A percentile compares a stretch with the other conserved stretches of the same genome.
phyloP scores from a whole-genome alignment of 2,329 filamentous ascomycete genomes.

The Colletotrichum sp. region DNA sequence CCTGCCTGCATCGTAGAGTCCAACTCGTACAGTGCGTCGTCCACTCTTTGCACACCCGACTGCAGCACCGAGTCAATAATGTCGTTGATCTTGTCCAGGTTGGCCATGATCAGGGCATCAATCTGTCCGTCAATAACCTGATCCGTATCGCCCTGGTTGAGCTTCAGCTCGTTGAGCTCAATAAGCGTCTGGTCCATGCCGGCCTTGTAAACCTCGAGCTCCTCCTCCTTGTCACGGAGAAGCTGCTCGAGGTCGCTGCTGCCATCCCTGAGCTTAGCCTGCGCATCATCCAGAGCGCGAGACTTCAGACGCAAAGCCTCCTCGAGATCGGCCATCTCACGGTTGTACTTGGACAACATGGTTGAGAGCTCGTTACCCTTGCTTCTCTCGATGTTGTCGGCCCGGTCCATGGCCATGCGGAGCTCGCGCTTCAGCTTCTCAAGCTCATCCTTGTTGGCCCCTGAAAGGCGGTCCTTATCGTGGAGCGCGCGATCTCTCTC shows the following conservation, averaged over 20 bases:
- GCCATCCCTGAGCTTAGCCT: constrained; percentile 78
- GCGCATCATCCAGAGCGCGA: constrained; percentile 82
- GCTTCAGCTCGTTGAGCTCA: constrained; percentile 87
- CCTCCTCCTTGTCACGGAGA: constrained; percentile 93
- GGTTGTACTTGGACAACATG: constrained; percentile 94
- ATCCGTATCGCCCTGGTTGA: constrained; percentile 77
- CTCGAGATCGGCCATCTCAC: constrained; percentile 95
- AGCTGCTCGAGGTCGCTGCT: constrained; percentile 85
- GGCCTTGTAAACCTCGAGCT: constrained; percentile 97
- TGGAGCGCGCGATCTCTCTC: constrained; percentile 93
- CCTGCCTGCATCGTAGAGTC: constrained; percentile 98
- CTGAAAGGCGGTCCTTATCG: constrained; percentile 86
- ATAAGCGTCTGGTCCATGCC: constrained; percentile 96
- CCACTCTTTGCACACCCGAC: constrained; percentile 89
- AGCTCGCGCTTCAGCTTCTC: constrained; percentile 96
- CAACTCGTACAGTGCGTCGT: constrained; percentile 95
- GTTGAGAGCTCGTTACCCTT: constrained; percentile 96
- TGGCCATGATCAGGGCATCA: constrained; percentile 85
- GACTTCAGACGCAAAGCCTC: constrained; percentile 90
- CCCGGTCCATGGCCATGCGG: constrained; percentile 87
- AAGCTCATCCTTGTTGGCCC: constrained; percentile 88
- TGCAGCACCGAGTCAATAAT: constrained; percentile 97
- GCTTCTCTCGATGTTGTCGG: constrained; percentile 88
- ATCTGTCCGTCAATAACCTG: constrained; percentile 87
- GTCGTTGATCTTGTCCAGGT: constrained; percentile 92